Evolutionary conservation across 2,329 filamentous ascomycete species (phyloP), one percentile per base, ranked within the genome.

Genomic region (Trichoderma sp.): DNA sequence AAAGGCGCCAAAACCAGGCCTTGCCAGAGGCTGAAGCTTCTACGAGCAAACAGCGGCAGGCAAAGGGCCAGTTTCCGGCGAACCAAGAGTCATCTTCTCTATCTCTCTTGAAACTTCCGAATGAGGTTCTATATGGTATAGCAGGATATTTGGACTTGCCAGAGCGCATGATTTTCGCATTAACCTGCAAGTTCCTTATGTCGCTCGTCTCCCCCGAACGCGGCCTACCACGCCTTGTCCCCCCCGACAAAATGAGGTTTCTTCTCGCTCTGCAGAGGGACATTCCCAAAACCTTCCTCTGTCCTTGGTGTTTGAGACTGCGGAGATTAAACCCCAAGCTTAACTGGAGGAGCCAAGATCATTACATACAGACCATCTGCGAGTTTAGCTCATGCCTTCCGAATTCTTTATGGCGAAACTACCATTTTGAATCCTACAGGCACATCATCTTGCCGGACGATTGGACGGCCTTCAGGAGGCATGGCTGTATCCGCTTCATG

Each of bases 221-320:
- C 7, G 5, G 5, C 43, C 18, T 37, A 26, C 43, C 59, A n/a
- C 14, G n/a, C 6, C 46, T 63, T 6, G 8, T 14, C 0, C 4
- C 4, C 7, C 3, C 18, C 11, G 21, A 52, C 18, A 24, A 6
- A 14, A 13, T 26, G 2, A 10, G 37, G 11, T 63, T 63, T 5
- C 59, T 63, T 51, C 37, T 21, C 11, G 26, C 46, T 16, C n/a
- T 63, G 5, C 59, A 63, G 34, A 63, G 21, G n/a, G 59, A 63
- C 8, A 11, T 63, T 18, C 4, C 46, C 13, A 52, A 28, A 14
- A 28, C 11, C 30, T 52, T 28, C 14, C 26, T 63, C 30, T 63
- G 59, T 8, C 26, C n/a, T 10, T 52, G 46, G 4, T 64, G 60
- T 51, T 14, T 21, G 1, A 16, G 6, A 4, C 13, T 64, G 16